phyloP scores from a whole-genome alignment of 768 basidiomycete genomes.

The Xerocomellus dryophilus region DNA sequence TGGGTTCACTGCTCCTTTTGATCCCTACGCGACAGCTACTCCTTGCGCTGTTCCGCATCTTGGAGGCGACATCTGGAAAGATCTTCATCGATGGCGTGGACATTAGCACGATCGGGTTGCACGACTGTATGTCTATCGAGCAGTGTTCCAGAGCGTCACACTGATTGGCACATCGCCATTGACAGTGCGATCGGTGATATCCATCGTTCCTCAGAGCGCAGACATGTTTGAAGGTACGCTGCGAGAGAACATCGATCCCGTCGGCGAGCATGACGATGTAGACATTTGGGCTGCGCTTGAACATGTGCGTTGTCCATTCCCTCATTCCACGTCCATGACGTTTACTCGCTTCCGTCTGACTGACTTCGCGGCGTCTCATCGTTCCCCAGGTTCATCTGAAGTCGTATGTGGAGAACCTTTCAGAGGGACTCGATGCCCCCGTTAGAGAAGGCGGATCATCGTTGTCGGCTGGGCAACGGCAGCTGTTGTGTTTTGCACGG shows the following conservation, averaged over 20 bases:
- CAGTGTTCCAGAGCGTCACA: too few species aligned
- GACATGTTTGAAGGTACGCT: slow-evolving; percentile 71
- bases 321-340: neutral
- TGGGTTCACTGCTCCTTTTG: neutral
- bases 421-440: slow-evolving; percentile 65
- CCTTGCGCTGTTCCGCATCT: slow-evolving; percentile 72
- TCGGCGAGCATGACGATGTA: slow-evolving; percentile 66
- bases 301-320: slow-evolving; percentile 40
- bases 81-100: slow-evolving; percentile 76
- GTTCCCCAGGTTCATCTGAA: slow-evolving; percentile 57
- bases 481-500: slow-evolving; percentile 83
- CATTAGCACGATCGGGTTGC: slow-evolving; percentile 70
- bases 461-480: slow-evolving; percentile 78
- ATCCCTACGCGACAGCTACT: slow-evolving; percentile 41
- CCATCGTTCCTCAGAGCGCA: slow-evolving; percentile 84
- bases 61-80: slow-evolving; percentile 65
- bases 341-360: too few species aligned
- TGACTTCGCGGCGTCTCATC: neutral
- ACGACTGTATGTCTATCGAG: slow-evolving; percentile 39
- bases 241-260: slow-evolving; percentile 88
- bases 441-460: slow-evolving; percentile 80
- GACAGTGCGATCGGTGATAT: slow-evolving; percentile 69
- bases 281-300: slow-evolving; percentile 87
- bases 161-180: neutral
- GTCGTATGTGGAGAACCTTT: slow-evolving; percentile 60